Base-by-base conservation (phyloP, 2,329 filamentous ascomycete genomes). In the Talaromyces rugulosus region DNA sequence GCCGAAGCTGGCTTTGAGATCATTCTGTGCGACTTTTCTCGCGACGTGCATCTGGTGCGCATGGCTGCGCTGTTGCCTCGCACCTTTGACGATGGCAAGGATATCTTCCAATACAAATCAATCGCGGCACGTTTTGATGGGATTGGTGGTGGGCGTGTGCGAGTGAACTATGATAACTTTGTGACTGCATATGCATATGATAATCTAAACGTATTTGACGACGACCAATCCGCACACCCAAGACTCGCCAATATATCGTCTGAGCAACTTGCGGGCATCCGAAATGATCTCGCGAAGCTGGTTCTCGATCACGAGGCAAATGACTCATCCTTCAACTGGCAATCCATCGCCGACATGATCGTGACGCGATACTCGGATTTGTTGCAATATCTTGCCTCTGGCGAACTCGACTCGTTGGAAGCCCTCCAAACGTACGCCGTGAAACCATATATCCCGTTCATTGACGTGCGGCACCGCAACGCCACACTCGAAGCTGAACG, bases 341-440 rank as follows among this genome's bases (percentile, higher is more conserved):
- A 92, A 69, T 81, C 76, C 0, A 77, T 89, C 1, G 80, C 82
- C 0, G 90, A 93, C 67, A 81, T 89, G 79, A 77, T 92, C 4
- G 79, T 90, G 4, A 71, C 78, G 4, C 82, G 89, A 1, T 91
- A 89, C 67, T 81, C 82, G 4, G 76, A 82, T 34, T 78, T 85
- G 28, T 74, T 92, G 31, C 68, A 72, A 7, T 74, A 74, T 2
- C 57, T 44, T 51, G 64, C 64, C 1, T 75, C 75, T 2, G 70
- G 67, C 4, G 63, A 67, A 11, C 58, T 74, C 8, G 33, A 60
- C 1, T 69, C 67, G 1, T 50, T 70, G 9, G 58, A 68, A 47
- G 52, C 57, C 3, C 63, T 78, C 40, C 67, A 71, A 6, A 56
- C 61, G 1, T 71, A 77, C 53, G 66, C 76, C 18, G 68, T 70